These are phyloP conservation scores for Aspergillus intermedius DNA, from an alignment of 2,329 filamentous ascomycete genomes.

Conservation along the genomic window DNA sequence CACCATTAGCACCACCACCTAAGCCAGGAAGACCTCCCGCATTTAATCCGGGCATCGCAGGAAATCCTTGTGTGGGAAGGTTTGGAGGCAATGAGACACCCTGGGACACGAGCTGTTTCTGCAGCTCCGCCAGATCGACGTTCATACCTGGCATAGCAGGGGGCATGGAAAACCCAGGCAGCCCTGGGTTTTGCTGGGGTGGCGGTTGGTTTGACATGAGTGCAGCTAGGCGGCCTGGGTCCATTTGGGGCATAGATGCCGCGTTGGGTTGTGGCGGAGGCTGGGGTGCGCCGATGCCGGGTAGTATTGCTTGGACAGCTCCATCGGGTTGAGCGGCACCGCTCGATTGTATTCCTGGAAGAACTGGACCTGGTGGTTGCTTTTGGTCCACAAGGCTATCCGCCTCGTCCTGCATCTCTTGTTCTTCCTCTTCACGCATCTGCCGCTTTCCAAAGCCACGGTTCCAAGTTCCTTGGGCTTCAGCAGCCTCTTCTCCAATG, in stretches of 20 bases:
- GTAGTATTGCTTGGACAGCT: slow-evolving; percentile 35
- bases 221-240: slow-evolving; percentile 36
- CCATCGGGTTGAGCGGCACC: slow-evolving; percentile 40
- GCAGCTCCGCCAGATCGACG: slow-evolving; percentile 31
- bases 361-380: slow-evolving; percentile 56
- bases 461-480: slow-evolving; percentile 92
- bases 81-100: slow-evolving; percentile 30
- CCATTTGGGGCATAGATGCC: slow-evolving; percentile 43
- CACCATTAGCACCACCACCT: slow-evolving; percentile 30
- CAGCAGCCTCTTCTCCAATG: slow-evolving; percentile 86
- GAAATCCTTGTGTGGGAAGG: slow-evolving; percentile 34
- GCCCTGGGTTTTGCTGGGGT: slow-evolving; percentile 24
- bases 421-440: slow-evolving; percentile 85
- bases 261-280: slow-evolving; percentile 28
- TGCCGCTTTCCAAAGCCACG: slow-evolving; percentile 70
- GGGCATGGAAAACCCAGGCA: slow-evolving; percentile 34
- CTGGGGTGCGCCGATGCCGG: slow-evolving; percentile 43
- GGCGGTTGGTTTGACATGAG: slow-evolving; percentile 43
- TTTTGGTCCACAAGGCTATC: slow-evolving; percentile 90
- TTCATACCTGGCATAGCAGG: slow-evolving; percentile 43
- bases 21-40: slow-evolving; percentile 27
- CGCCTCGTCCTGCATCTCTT: slow-evolving; percentile 86
- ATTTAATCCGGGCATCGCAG: slow-evolving; percentile 24
- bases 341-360: slow-evolving; percentile 49
- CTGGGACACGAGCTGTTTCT: slow-evolving; percentile 31